These are phyloP conservation scores for Kodamaea fungicola DNA, from an alignment of 1,139 yeast species.

Conservation along the genomic window DNA sequence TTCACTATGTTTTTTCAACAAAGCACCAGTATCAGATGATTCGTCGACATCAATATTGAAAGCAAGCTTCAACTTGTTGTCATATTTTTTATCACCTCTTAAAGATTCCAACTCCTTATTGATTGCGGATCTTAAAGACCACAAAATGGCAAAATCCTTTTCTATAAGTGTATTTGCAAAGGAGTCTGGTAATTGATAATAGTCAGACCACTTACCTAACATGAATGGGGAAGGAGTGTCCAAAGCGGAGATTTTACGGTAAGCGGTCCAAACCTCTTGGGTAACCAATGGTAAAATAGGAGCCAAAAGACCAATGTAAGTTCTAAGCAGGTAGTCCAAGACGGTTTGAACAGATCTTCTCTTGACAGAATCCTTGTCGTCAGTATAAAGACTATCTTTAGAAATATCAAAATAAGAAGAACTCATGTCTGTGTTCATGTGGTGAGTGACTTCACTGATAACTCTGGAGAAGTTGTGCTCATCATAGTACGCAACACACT, in stretches of 20 bases:
- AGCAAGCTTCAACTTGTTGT: constrained; percentile 63
- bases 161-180: constrained; percentile 30
- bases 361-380: constrained; percentile 39
- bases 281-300: constrained; percentile 82
- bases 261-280: constrained; percentile 81
- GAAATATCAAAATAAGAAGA: constrained; percentile 83
- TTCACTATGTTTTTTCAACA: constrained; percentile 24
- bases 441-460: constrained; percentile 59
- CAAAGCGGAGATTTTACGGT: constrained; percentile 23
- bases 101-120: constrained; percentile 38
- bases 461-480: constrained; percentile 66
- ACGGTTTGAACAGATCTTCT: constrained; percentile 75
- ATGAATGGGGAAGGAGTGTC: constrained; percentile 48
- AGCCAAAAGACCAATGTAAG: constrained; percentile 63
- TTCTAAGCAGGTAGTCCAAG: constrained; percentile 54
- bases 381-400: constrained; percentile 84
- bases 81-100: constrained; percentile 37
- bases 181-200: constrained; percentile 25
- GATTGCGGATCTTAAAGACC: constrained; percentile 47
- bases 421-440: constrained; percentile 73
- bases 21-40: constrained; percentile 4
- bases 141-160: constrained; percentile 36
- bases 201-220: constrained; percentile 34
- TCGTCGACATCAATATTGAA: constrained; percentile 30
- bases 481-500: constrained; percentile 45